Conservation (phyloP, 768 basidiomycete genomes). For the Multifurca ochricompacta region DNA sequence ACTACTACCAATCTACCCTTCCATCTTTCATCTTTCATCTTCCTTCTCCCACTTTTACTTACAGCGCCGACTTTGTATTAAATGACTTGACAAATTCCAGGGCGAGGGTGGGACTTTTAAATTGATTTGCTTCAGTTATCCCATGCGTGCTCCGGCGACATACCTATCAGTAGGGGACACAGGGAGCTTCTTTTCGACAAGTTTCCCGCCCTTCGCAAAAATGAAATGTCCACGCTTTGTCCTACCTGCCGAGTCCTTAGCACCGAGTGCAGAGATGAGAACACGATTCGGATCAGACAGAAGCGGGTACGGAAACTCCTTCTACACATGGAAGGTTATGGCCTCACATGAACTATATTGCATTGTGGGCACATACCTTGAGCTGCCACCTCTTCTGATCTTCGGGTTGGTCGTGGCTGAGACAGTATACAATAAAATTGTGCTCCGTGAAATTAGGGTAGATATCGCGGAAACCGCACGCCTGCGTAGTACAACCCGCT, state of each 20-base stretch:
- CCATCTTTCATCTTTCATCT: too few species aligned
- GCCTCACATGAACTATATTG: not conserved
- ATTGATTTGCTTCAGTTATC: too few species aligned
- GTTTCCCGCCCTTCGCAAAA: slow-evolving; percentile 85
- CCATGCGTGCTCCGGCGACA: too few species aligned
- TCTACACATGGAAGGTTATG: slow-evolving; percentile 36
- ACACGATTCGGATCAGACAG: slow-evolving; percentile 83
- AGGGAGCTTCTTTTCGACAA: slow-evolving; percentile 76
- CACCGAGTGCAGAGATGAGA: slow-evolving; percentile 77
- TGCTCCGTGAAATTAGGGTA: slow-evolving; percentile 66
- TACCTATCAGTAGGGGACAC: slow-evolving; percentile 86
- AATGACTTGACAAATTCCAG: slow-evolving; percentile 58
- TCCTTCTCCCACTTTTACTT: too few species aligned
- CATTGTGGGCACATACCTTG: slow-evolving; percentile 47
- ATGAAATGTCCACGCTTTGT: slow-evolving; percentile 92
- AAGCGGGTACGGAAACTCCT: slow-evolving; percentile 76
- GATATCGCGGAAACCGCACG: slow-evolving; percentile 83
- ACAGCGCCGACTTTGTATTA: slow-evolving; percentile 1
- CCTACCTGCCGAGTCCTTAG: slow-evolving; percentile 55
- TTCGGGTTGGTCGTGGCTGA: slow-evolving; percentile 69
- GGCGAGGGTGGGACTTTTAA: slow-evolving; percentile 49
- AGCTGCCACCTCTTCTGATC: slow-evolving; percentile 82
- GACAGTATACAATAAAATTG: slow-evolving; percentile 70
- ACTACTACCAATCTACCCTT: too few species aligned
- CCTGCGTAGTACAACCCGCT: slow-evolving; percentile 91